Evolutionary conservation across 495 filamentous ascomycete species (phyloP).

Genomic region (Penicillium coprophilum): DNA sequence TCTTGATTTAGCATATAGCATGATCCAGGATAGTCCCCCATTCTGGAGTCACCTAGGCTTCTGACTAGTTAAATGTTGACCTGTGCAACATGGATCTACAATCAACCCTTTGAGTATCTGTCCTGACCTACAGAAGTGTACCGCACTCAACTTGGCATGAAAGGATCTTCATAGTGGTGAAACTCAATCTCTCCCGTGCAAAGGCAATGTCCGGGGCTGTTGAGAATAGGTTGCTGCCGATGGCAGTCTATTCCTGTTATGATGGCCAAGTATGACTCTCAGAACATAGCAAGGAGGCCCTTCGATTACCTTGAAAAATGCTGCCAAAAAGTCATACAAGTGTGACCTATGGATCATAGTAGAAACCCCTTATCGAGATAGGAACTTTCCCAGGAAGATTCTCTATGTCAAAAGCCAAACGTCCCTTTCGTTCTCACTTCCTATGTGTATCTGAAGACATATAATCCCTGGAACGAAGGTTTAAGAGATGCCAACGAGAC

Average conservation of each 20-base stretch:
- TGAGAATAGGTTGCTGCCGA: not conserved
- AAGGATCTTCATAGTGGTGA: not conserved
- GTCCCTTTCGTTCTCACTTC: not conserved
- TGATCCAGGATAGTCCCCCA: conserved; percentile 3
- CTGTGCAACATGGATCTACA: not conserved
- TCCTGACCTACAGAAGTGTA: not conserved
- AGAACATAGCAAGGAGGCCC: not conserved
- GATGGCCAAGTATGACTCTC: not conserved
- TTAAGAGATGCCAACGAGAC: no score
- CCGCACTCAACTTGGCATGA: not conserved
- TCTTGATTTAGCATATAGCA: not conserved
- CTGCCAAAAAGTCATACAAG: not conserved
- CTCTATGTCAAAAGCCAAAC: not conserved
- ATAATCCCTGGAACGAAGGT: no score
- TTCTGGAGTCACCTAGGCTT: not conserved
- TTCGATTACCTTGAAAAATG: not conserved
- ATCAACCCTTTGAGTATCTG: not conserved
- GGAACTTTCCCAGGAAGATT: not conserved
- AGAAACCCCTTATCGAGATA: not conserved
- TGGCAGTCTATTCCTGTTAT: not conserved
- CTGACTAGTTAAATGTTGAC: not conserved
- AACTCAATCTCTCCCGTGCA: not conserved
- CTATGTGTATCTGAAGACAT: not conserved
- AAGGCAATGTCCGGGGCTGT: not conserved
- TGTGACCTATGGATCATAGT: not conserved